Evolutionary conservation across 1,284 basidiomycete species (phyloP), one percentile per base, ranked within the genome.

Genomic region (Apiotrichum porosum): DNA sequence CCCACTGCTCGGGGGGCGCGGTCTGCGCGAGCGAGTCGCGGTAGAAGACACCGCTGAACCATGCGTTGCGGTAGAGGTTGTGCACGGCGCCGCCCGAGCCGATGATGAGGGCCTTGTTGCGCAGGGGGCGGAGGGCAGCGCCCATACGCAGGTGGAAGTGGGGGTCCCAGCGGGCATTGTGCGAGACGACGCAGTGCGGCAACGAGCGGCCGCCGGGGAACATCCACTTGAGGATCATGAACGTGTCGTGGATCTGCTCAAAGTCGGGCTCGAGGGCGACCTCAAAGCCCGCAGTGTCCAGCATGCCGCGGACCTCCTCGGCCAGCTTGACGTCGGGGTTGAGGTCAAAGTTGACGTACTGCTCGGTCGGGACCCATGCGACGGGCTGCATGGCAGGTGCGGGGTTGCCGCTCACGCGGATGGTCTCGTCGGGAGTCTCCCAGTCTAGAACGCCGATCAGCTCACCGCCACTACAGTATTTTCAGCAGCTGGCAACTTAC

Each of bases 211-310:
- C 60, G 21, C 52, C 54, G 4, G 61, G 58, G 43, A 64, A 64
- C 62, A 64, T 64, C 62, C 62, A 64, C 21, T 49, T 50, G 21
- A 54, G 51, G 30, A 58, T 58, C 47, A 64, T 54, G 49, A 64
- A 62, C 3, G 56, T 61, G 42, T 64, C 62, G 28, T 64, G 62
- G 37, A 64, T 61, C 43, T 51, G 52, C 52, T 64, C 62, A 34
- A 60, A 49, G 8, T 64, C 47, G 2, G 56, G 54, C 26, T 57
- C 51, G n/a, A 51, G 37, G 17, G 49, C 43, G 3, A 51, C 58
- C 24, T 62, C 49, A 44, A 64, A 59, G 9, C 62, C 62, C 21
- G 44, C 44, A 15, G 49, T 24, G 6, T 43, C 37, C 6, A 64
- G 42, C 15, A 55, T 37, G 1, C 32, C 26, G 1, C 50, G 43